phyloP scores from a whole-genome alignment of 2,329 filamentous ascomycete genomes.

The Trichoderma brevicompactum region DNA sequence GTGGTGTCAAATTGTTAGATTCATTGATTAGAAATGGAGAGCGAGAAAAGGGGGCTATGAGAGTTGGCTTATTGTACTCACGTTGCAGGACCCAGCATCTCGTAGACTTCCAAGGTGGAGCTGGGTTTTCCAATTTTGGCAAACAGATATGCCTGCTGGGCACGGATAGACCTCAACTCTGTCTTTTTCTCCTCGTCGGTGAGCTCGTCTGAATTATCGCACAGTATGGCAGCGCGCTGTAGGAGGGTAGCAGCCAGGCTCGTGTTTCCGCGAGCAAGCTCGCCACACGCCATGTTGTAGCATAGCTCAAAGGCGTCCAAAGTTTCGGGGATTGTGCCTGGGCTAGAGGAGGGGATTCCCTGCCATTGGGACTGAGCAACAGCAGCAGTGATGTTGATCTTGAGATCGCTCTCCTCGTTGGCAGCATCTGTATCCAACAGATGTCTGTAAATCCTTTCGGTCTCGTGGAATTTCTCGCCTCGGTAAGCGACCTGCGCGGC shows the following conservation, averaged over 20 bases:
- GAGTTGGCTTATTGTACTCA: conserved; percentile 47
- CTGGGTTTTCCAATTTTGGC: conserved; percentile 66
- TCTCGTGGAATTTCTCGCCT: conserved; percentile 71
- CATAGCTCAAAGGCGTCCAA: conserved; percentile 79
- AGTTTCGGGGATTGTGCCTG: conserved; percentile 58
- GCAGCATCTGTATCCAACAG: conserved; percentile 53
- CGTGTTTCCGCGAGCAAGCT: conserved; percentile 71
- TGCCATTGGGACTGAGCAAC: conserved; percentile 75
- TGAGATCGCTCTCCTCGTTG: conserved; percentile 69
- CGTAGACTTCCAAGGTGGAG: conserved; percentile 67
- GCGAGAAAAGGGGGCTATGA: not conserved
- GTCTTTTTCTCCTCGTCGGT: conserved; percentile 73
- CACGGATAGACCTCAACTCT: conserved; percentile 74
- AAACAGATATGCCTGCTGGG: conserved; percentile 76
- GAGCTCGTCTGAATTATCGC: conserved; percentile 73
- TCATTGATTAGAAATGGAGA: not conserved
- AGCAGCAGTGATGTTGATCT: conserved; percentile 74
- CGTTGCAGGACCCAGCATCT: conserved; percentile 64
- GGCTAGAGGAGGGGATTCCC: conserved; percentile 47
- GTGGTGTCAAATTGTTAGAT: not conserved
- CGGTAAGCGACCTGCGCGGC: conserved; percentile 74
- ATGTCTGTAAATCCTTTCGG: conserved; percentile 64
- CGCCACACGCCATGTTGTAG: conserved; percentile 77
- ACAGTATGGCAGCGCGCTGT: conserved; percentile 71
- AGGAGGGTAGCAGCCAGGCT: conserved; percentile 67